Conservation (phyloP, 495 filamentous ascomycete genomes). For the Penicillium waksmanii region DNA sequence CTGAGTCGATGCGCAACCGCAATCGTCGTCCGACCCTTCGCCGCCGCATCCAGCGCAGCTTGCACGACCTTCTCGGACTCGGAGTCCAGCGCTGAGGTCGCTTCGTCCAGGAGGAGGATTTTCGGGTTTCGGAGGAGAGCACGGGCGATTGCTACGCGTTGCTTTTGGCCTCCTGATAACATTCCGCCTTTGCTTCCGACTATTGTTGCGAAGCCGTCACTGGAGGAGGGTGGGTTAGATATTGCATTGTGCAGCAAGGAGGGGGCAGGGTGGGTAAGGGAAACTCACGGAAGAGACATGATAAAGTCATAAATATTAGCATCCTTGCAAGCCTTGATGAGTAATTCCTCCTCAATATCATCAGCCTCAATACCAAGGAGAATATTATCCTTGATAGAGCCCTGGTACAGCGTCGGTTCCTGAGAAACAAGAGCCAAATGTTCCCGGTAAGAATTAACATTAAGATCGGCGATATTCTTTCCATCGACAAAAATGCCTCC, state of each 20-base stretch:
- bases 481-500: constrained; percentile 76
- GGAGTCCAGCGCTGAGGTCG: constrained; percentile 79
- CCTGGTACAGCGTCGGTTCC: constrained; percentile 86
- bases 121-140: constrained; percentile 73
- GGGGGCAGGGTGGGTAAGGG: background rate
- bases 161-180: constrained; percentile 83
- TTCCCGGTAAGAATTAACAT: constrained; percentile 76
- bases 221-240: constrained; percentile 37
- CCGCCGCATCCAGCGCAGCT: constrained; percentile 74
- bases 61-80: constrained; percentile 85
- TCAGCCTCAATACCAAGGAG: constrained; percentile 67
- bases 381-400: constrained; percentile 82
- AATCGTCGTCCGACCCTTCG: constrained; percentile 75
- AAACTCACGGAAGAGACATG: constrained; percentile 61
- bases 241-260: background rate
- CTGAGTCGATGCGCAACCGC: constrained; percentile 78
- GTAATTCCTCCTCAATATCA: constrained; percentile 66
- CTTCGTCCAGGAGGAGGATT: constrained; percentile 78
- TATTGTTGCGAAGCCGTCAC: constrained; percentile 73
- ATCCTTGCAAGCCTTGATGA: constrained; percentile 78
- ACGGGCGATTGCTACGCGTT: constrained; percentile 76
- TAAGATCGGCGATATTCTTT: constrained; percentile 71
- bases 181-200: constrained; percentile 79
- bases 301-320: constrained; percentile 96
- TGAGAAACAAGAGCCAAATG: constrained; percentile 82